Evolutionary conservation across 169 alveolate species (phyloP).

Genomic region (Plasmodium chabaudi): DNA sequence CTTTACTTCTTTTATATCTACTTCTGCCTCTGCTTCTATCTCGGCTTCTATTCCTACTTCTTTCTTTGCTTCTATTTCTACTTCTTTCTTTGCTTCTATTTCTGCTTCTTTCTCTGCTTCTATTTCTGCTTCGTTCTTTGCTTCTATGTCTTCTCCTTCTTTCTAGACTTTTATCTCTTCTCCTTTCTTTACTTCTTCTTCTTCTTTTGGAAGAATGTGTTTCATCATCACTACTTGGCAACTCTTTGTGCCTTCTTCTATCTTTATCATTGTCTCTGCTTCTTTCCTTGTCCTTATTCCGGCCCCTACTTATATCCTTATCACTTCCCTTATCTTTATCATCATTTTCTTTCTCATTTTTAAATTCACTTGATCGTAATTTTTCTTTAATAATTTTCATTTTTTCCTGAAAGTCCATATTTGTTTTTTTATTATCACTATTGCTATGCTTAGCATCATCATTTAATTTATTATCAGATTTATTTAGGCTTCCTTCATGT

Average conservation of each 20-base stretch:
- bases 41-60: conserved; percentile 19
- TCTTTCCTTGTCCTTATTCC: neutral
- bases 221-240: conserved; percentile 28
- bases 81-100: neutral
- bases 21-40: conserved; percentile 24
- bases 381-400: conserved; percentile 48
- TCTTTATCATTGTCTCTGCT: conserved; percentile 9
- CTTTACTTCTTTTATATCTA: conserved; percentile 37
- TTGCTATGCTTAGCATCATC: neutral
- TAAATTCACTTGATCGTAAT: conserved; percentile 17
- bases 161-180: conserved; percentile 1
- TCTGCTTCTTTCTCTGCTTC: conserved; percentile 30
- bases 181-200: conserved; percentile 27
- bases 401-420: conserved; percentile 19
- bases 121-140: conserved; percentile 14
- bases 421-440: conserved; percentile 5
- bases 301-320: neutral
- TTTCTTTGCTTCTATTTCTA: conserved; percentile 15
- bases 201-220: conserved; percentile 29
- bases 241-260: conserved; percentile 18
- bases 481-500: neutral
- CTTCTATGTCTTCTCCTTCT: conserved; percentile 14
- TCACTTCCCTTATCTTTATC: neutral
- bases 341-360: neutral
- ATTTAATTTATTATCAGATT: neutral